Evolutionary conservation across 805 yeast genomes (phyloP), one percentile per base, ranked within the genome.

Genomic region (Kodamaea nitidulidarum): DNA sequence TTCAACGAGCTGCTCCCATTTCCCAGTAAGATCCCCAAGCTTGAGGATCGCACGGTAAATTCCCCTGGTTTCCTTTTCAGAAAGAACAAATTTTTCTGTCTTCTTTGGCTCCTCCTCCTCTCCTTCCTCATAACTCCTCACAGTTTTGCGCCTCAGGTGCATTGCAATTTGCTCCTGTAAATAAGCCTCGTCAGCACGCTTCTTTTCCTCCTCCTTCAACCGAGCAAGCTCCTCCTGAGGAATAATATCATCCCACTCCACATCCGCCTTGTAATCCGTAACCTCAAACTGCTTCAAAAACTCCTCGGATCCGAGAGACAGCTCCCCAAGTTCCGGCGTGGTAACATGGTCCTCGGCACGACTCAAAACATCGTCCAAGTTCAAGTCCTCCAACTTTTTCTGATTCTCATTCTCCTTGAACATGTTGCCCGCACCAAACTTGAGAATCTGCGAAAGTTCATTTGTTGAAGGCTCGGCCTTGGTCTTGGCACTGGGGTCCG

Each of bases 401-500:
- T 93, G 99, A 56, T 93, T 93, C 46, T 91, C 96, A 38, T 69
- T 78, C n/a, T 95, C 90, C 50, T 88, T 87, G 67, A 93, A 93
- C 99, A 93, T 93, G 58, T 87, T 88, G 26, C 95, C 96, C 5
- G 99, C 99, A 48, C 99, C 99, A 60, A 93, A 93, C 65, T 93
- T 93, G 61, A 93, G 74, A 55, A 93, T 93, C 57, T 93, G 96
- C 46, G 90, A 78, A 41, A 93, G 72, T 60, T 93, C 98, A 46
- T 85, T 82, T 5, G 88, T 65, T 2, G 83, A 71, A 3, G 97
- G 97, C 41, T 88, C 96, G 43, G 67, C 63, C 51, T 80, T 77
- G 51, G 74, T 75, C 39, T 73, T 70, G 17, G 75, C 68, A 38
- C 74, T 71, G 16, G 78, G 75, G 51, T 91, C 97, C 7, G 96